Evolutionary conservation across 305 asterid species (phyloP), one percentile per base, ranked within the genome.

Genomic region (Andrographis paniculata): DNA sequence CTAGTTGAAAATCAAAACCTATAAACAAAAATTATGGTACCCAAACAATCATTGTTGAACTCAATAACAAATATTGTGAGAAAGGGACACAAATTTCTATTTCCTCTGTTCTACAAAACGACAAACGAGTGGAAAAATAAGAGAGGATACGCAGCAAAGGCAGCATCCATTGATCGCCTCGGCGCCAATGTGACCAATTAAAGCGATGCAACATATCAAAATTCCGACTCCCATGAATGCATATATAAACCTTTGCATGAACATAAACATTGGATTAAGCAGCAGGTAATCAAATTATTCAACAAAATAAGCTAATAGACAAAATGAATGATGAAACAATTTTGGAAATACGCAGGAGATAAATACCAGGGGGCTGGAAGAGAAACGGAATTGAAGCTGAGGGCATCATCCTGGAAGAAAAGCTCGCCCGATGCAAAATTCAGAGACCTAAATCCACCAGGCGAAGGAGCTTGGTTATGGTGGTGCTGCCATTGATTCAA

Each of bases 131-230:
- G 4, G 37, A 14, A 31, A 4, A 11, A 31, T 5, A 31, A 11
- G 33, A 23, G 50, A 80, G 88, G 97, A 84, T 87, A 87, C 97
- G 59, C 78, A 84, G 66, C 91, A 87, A 69, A 84, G 95, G 77
- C 84, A 87, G 63, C 94, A 78, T 17, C 92, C 87, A 59, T 71
- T 84, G 66, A 80, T 74, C 52, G 82, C 85, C 75, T 87, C 97
- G 5, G 97, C 89, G 14, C 82, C 95, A 68, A 81, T 59, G 64
- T 80, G 80, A 24, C 97, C 97, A 20, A 69, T 66, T 52, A 68
- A 78, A 51, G 79, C 59, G 48, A 84, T 67, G 38, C 78, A 75
- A 48, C 83, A 81, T 30, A 84, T 50, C 63, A 70, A 45, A 55
- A 84, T 51, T 35, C 97, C 97, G 17, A 73, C 56, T 42, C 74